A percentile compares a stretch with the other conserved stretches of the same genome.
phyloP scores from a whole-genome alignment of 257 asterid genomes.

The Echites panduratus region DNA sequence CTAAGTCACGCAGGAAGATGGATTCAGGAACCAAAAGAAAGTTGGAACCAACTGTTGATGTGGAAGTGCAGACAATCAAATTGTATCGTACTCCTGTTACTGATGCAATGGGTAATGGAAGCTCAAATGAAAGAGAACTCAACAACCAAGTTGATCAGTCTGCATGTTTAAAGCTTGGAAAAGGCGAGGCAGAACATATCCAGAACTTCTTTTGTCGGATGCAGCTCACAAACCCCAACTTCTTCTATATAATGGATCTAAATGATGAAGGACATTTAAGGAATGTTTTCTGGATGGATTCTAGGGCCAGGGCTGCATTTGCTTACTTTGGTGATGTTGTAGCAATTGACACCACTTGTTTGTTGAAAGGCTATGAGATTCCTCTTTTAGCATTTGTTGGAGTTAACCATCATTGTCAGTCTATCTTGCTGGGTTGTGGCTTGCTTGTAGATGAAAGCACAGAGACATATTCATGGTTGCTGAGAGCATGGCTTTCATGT shows the following conservation, averaged over 20 bases:
- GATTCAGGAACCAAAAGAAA: slow-evolving; percentile 50
- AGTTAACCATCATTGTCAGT: slow-evolving; percentile 31
- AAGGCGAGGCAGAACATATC: slow-evolving; percentile 28
- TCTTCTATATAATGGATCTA: slow-evolving; percentile 38
- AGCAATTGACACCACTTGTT: slow-evolving; percentile 27
- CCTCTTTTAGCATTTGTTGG: slow-evolving; percentile 31
- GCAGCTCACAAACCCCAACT: slow-evolving; percentile 31
- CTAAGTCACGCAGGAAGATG: slow-evolving; percentile 44
- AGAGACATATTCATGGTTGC: slow-evolving; percentile 34
- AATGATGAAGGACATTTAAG: slow-evolving; percentile 31
- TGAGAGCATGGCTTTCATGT: slow-evolving; percentile 43
- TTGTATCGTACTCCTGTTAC: slow-evolving; percentile 54
- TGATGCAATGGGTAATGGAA: slow-evolving; percentile 37
- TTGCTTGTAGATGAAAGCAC: slow-evolving; percentile 30
- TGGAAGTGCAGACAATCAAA: slow-evolving; percentile 48
- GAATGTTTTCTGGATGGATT: slow-evolving; percentile 36
- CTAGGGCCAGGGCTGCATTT: slow-evolving; percentile 34
- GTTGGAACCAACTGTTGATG: slow-evolving; percentile 32
- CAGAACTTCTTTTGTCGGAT: slow-evolving; percentile 19
- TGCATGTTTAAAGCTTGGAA: slow-evolving; percentile 19
- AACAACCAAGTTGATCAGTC: slow-evolving; percentile 21
- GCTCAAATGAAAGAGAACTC: slow-evolving; percentile 27
- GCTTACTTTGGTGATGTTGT: slow-evolving; percentile 34
- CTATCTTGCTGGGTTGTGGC: slow-evolving; percentile 33
- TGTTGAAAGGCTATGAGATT: slow-evolving; percentile 27